Conservation (phyloP, 192 early-diverging fungal species). For the Rhizophagus sp. region DNA sequence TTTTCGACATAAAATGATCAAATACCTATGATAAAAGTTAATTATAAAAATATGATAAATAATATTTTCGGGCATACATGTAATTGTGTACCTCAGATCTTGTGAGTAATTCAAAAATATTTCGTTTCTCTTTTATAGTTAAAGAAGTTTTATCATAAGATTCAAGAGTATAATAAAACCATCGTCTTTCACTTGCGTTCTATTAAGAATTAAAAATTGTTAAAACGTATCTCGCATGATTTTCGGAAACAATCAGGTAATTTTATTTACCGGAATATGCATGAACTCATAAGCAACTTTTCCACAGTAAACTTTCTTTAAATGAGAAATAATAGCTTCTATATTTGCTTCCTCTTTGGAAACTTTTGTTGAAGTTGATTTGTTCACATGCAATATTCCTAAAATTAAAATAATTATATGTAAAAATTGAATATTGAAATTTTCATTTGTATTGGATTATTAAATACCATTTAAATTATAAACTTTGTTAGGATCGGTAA, state of each 20-base stretch:
- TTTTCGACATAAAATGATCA: slow-evolving; percentile 98
- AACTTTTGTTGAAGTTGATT: slow-evolving; percentile 45
- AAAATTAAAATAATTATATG: background rate
- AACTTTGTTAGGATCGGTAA: slow-evolving; percentile 53
- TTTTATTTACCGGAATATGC: slow-evolving; percentile 75
- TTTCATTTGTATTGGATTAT: background rate
- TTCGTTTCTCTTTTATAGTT: slow-evolving; percentile 63
- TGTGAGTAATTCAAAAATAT: slow-evolving; percentile 75
- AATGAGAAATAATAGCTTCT: slow-evolving; percentile 68
- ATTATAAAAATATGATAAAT: background rate
- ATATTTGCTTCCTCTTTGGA: slow-evolving; percentile 60
- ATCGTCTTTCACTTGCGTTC: slow-evolving; percentile 82
- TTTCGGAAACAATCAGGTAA: background rate
- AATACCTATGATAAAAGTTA: slow-evolving; percentile 60
- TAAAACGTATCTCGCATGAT: background rate
- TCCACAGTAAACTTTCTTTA: slow-evolving; percentile 73
- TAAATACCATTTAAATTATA: slow-evolving; percentile 66
- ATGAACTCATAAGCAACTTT: slow-evolving; percentile 94
- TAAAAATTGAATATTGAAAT: background rate
- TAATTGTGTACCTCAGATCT: slow-evolving; percentile 62
- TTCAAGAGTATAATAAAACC: slow-evolving; percentile 89
- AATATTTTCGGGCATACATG: background rate
- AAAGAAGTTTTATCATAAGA: slow-evolving; percentile 62
- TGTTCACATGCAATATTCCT: slow-evolving; percentile 73
- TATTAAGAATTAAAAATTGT: slow-evolving; percentile 24